Evolutionary conservation across 2,329 filamentous ascomycete species (phyloP), one percentile per base, ranked within the genome.

Genomic region (Cladosporium austrohemisphaericum): DNA sequence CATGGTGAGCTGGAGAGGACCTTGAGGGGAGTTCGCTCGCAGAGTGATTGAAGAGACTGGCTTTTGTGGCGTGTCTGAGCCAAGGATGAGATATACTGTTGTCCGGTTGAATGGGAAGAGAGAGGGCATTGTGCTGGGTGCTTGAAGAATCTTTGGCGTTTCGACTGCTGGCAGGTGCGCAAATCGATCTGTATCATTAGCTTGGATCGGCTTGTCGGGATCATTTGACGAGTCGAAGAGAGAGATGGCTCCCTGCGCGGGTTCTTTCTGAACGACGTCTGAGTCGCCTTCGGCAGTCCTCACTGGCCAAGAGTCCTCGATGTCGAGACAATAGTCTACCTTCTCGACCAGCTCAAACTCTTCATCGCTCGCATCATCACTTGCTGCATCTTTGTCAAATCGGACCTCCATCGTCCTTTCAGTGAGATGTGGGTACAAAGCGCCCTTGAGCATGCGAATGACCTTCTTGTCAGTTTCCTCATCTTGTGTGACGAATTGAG

Each of bases 381-480:
- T 16, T 9, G n/a, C 22, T 35, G 26, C 8, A 48, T 41, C 10
- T 5, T 45, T 46, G 9, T 25, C 65, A 56, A 85, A 87, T 47
- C 80, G 77, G 52, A 88, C 68, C 58, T 85, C 80, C 1, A 88
- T 68, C 0, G 71, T 74, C 59, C 83, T 86, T 59, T 87, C 77
- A 13, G 68, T 75, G 36, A 86, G 71, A 54, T 88, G 84, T 0
- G 84, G 83, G 2, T 78, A 80, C 16, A 89, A 65, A 0, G 84
- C 80, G 0, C 79, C 85, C 60, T 86, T 87, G 50, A 90, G 71
- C 85, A 90, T 89, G 2, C 85, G 77, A 2, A 89, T 75, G 1
- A 88, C 76, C 61, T 85, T 86, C 55, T 70, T 77, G 57, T 85
- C 80, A 66, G 88, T 79, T 59, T 83, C 80, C 62, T 89, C 85